Evolutionary conservation across 2,329 filamentous ascomycete species (phyloP).

Genomic region (Nakataea oryzae): DNA sequence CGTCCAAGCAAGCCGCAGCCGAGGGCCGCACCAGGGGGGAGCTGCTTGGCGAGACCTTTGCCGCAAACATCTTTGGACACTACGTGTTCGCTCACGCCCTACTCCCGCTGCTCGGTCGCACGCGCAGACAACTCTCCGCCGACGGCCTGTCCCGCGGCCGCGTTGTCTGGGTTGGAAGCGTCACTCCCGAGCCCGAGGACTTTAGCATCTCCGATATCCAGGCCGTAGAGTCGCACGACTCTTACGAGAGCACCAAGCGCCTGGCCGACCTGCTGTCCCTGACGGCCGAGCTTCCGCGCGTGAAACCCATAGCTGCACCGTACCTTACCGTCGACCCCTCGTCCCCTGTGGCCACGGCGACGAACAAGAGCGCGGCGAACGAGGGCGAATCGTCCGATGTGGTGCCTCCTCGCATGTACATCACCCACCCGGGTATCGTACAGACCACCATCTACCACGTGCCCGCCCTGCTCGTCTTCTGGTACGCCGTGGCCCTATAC

Average conservation of each 20-base stretch:
- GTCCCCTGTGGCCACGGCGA: slow-evolving; percentile 2
- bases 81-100: slow-evolving; percentile 80
- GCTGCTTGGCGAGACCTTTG: slow-evolving; percentile 70
- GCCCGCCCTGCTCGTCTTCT: slow-evolving; percentile 52
- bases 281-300: slow-evolving; percentile 57
- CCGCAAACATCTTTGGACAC: slow-evolving; percentile 90
- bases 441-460: slow-evolving; percentile 74
- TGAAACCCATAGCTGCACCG: slow-evolving; percentile 40
- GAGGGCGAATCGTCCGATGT: slow-evolving; percentile 12
- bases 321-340: slow-evolving; percentile 38
- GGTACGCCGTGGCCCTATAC: slow-evolving; percentile 57
- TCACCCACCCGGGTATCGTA: slow-evolving; percentile 80
- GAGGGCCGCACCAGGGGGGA: slow-evolving; percentile 32
- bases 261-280: slow-evolving; percentile 77
- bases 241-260: slow-evolving; percentile 84
- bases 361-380: background rate
- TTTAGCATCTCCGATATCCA: slow-evolving; percentile 41
- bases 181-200: slow-evolving; percentile 65
- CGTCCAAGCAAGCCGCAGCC: slow-evolving; percentile 31
- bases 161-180: slow-evolving; percentile 78
- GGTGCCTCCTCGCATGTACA: slow-evolving; percentile 53
- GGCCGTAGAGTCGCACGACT: slow-evolving; percentile 45
- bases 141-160: slow-evolving; percentile 41
- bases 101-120: slow-evolving; percentile 57
- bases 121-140: slow-evolving; percentile 10